phyloP scores from a whole-genome alignment of 768 basidiomycete genomes.

The Myochromella boudieri region DNA sequence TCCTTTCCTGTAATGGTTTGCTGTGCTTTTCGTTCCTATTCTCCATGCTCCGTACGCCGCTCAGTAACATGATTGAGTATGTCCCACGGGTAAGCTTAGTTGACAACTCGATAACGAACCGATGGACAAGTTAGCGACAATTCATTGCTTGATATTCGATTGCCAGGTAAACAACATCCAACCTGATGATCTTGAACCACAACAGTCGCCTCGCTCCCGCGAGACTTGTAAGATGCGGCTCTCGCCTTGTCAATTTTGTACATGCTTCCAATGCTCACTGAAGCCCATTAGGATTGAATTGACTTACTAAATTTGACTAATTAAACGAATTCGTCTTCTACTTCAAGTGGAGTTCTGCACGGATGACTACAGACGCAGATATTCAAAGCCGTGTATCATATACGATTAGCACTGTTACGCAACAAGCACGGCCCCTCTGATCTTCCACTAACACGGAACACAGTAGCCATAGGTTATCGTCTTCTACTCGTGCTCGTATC shows the following conservation, averaged over 20 bases:
- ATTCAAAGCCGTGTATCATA: no score
- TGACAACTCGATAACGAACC: no score
- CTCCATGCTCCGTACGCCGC: not conserved
- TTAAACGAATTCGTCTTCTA: no score
- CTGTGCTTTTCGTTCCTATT: not conserved
- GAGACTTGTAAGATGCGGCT: not conserved
- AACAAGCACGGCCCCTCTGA: no score
- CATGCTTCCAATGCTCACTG: not conserved
- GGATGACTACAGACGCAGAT: no score
- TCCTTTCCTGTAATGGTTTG: conserved; percentile 1
- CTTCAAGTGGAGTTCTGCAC: not conserved
- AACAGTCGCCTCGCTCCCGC: not conserved
- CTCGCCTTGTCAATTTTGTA: not conserved
- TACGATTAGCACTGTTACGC: no score
- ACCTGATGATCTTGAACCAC: not conserved
- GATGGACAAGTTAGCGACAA: no score
- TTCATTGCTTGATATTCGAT: not conserved
- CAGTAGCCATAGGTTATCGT: no score
- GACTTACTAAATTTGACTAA: not conserved
- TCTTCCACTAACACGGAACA: no score
- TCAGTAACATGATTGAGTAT: not conserved
- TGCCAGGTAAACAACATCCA: not conserved
- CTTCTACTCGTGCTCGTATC: no score
- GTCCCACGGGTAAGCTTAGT: no score
- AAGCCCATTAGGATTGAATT: not conserved